Conservation (phyloP, 176 grass and related monocot genomes). For the Zoysia pacifica region DNA sequence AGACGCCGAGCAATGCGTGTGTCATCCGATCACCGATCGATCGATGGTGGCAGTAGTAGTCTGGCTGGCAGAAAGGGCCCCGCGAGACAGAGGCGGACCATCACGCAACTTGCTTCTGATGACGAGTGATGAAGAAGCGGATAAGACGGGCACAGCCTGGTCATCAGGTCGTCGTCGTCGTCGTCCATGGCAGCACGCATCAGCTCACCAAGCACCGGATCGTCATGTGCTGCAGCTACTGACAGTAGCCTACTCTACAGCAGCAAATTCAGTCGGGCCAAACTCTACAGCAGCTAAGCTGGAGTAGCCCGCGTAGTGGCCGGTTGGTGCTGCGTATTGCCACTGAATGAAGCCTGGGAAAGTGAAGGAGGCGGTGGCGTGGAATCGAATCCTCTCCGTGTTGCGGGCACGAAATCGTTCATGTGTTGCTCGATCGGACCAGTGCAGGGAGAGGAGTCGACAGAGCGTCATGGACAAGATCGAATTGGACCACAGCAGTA, state of each 20-base stretch:
- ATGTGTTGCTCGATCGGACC: neutral
- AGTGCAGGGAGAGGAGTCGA: neutral
- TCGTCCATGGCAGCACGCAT: neutral
- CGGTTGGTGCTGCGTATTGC: neutral
- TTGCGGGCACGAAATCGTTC: neutral
- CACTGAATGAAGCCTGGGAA: neutral
- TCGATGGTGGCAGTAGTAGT: no score
- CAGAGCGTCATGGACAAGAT: no score
- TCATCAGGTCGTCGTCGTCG: neutral
- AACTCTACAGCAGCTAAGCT: neutral
- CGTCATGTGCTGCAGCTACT: neutral
- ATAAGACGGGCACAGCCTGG: neutral
- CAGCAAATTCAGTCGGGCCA: constrained; percentile 21
- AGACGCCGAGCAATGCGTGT: neutral
- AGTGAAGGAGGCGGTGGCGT: neutral
- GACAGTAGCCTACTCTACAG: constrained; percentile 29
- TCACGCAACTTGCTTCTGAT: neutral
- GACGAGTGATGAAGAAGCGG: neutral
- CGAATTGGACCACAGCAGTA: no score
- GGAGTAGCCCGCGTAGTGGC: neutral
- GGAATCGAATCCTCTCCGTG: neutral
- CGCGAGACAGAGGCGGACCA: neutral
- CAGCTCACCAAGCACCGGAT: neutral
- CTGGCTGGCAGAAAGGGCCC: neutral
- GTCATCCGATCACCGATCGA: constrained; percentile 10